Conservation (phyloP, 2,329 filamentous ascomycete species). For the Botrytis medusae region DNA sequence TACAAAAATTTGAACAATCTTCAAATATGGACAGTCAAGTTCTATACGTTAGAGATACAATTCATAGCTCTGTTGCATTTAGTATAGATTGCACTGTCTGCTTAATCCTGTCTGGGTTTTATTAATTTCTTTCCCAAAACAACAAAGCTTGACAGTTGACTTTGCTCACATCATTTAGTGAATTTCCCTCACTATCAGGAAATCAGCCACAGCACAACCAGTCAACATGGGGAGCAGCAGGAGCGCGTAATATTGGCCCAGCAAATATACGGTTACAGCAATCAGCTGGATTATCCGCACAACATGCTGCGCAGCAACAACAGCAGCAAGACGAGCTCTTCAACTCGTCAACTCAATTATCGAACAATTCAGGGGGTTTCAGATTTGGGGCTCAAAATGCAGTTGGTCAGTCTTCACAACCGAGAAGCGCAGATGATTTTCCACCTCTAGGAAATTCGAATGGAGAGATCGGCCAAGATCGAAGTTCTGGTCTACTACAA, state of each 20-base stretch:
- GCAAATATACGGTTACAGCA: slow-evolving; percentile 38
- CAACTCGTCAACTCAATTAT: slow-evolving; percentile 38
- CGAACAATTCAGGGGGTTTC: slow-evolving; percentile 38
- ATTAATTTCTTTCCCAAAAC: neutral
- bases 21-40: neutral
- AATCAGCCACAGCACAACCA: slow-evolving; percentile 48
- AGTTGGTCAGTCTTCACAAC: slow-evolving; percentile 41
- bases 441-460: slow-evolving; percentile 59
- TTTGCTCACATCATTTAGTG: slow-evolving; percentile 45
- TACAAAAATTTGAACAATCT: slow-evolving; percentile 2
- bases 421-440: slow-evolving; percentile 57
- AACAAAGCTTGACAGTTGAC: neutral
- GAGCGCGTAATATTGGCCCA: slow-evolving; percentile 36
- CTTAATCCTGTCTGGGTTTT: neutral
- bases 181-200: slow-evolving; percentile 66
- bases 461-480: slow-evolving; percentile 59
- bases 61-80: neutral
- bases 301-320: slow-evolving; percentile 37
- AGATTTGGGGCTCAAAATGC: slow-evolving; percentile 40
- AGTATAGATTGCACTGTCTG: neutral
- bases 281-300: slow-evolving; percentile 34
- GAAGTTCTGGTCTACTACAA: slow-evolving; percentile 52
- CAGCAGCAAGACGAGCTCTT: slow-evolving; percentile 42
- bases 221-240: slow-evolving; percentile 39
- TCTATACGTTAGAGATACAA: neutral